Evolutionary conservation across 768 basidiomycete genomes (phyloP).

Genomic region (Scleroderma citrinum): DNA sequence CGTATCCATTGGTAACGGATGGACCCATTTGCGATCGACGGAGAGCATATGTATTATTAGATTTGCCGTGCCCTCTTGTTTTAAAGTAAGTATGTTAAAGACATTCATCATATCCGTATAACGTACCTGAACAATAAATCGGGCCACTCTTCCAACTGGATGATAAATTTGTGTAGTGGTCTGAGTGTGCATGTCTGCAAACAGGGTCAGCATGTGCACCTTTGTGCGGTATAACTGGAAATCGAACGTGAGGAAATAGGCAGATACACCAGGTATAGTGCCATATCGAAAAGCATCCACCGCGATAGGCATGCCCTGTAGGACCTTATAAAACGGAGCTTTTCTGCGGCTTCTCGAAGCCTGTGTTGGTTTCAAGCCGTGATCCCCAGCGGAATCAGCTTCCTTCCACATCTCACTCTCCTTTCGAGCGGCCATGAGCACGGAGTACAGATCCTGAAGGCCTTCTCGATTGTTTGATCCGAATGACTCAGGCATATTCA

Average conservation of each 20-base stretch:
- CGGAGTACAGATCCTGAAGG: constrained; percentile 51
- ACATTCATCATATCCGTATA: background rate
- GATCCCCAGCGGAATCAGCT: constrained; percentile 45
- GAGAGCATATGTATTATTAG: constrained; percentile 87
- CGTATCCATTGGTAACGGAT: constrained; percentile 76
- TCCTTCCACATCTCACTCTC: constrained; percentile 86
- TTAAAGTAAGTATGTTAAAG: background rate
- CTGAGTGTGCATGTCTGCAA: constrained; percentile 88
- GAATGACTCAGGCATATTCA: background rate
- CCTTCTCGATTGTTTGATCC: background rate
- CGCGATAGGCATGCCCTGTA: constrained; percentile 96
- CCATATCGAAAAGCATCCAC: constrained; percentile 98
- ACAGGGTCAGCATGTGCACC: constrained; percentile 6
- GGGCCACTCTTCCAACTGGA: constrained; percentile 86
- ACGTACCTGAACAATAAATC: constrained; percentile 82
- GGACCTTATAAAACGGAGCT: constrained; percentile 93
- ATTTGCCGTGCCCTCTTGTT: constrained; percentile 73
- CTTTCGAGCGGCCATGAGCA: constrained; percentile 85
- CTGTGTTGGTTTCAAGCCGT: constrained; percentile 38
- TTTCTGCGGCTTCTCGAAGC: constrained; percentile 53
- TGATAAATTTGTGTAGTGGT: constrained; percentile 92
- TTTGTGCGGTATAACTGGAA: background rate
- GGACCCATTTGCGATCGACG: constrained; percentile 86
- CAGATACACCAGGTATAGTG: constrained; percentile 78
- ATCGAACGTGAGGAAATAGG: constrained; percentile 83